Conservation (phyloP, 2,329 filamentous ascomycete genomes). For the Dendryphion nanum region DNA sequence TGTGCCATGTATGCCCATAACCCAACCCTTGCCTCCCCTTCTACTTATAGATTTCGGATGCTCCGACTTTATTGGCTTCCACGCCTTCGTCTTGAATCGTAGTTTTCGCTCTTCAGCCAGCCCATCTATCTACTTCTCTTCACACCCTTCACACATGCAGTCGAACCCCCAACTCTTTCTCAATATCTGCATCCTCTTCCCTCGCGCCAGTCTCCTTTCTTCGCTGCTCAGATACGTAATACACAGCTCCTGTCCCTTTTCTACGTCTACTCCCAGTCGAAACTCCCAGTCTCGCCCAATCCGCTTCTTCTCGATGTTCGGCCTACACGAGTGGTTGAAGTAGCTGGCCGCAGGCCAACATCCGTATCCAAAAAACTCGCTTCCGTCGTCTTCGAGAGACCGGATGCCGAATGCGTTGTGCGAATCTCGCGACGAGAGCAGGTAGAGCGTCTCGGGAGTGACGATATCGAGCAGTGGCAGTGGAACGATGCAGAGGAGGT, state of each 20-base stretch:
- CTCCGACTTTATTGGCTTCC: too few species aligned
- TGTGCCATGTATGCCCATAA: too few species aligned
- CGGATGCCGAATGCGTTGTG: slow-evolving; percentile 51
- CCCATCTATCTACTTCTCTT: too few species aligned
- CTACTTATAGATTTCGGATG: too few species aligned
- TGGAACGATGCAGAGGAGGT: slow-evolving; percentile 44
- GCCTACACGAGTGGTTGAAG: slow-evolving; percentile 50
- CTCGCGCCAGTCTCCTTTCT: slow-evolving; percentile 40
- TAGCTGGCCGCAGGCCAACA: slow-evolving; percentile 49
- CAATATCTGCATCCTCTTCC: slow-evolving; percentile 38
- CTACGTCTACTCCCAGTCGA: slow-evolving; percentile 32
- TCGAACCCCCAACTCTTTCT: slow-evolving; percentile 47
- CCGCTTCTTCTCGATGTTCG: slow-evolving; percentile 45
- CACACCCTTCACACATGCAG: slow-evolving; percentile 44
- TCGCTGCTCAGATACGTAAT: slow-evolving; percentile 52
- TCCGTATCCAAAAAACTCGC: slow-evolving; percentile 50
- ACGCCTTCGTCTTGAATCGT: too few species aligned
- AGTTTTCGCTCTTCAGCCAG: too few species aligned
- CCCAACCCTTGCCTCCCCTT: too few species aligned
- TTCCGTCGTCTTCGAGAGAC: slow-evolving; percentile 43
- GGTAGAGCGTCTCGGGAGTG: slow-evolving; percentile 34
- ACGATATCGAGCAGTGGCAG: slow-evolving; percentile 29
- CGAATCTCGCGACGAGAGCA: slow-evolving; percentile 40
- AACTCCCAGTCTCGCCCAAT: slow-evolving; percentile 45
- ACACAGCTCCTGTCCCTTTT: slow-evolving; percentile 43